Evolutionary conservation across 768 basidiomycete species (phyloP).

Genomic region (Hericium rajendrae): DNA sequence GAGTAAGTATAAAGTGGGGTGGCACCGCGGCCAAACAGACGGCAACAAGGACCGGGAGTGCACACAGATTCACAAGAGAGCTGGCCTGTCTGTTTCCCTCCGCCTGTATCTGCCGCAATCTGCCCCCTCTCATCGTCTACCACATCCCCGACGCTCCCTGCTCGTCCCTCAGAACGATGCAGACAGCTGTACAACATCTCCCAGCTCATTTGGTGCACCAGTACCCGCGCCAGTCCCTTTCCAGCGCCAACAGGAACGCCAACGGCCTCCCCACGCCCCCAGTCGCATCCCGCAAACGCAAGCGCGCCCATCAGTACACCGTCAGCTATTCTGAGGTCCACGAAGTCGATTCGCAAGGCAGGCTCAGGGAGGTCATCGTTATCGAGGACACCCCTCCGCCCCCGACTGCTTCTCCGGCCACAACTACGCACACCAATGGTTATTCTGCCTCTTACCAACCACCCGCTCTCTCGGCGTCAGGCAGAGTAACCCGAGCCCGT

Average conservation of each 20-base stretch:
- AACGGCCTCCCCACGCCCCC: slow-evolving; percentile 61
- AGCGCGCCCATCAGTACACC: slow-evolving; percentile 70
- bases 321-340: slow-evolving; percentile 85
- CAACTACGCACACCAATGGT: slow-evolving; percentile 52
- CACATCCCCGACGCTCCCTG: slow-evolving; percentile 42
- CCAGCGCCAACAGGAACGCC: slow-evolving; percentile 29
- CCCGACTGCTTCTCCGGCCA: slow-evolving; percentile 67
- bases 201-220: slow-evolving; percentile 50
- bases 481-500: slow-evolving; percentile 66
- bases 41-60: slow-evolving; percentile 12
- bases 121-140: slow-evolving; percentile 14
- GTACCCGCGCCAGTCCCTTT: slow-evolving; percentile 53
- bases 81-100: slow-evolving; percentile 10
- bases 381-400: slow-evolving; percentile 89
- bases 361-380: slow-evolving; percentile 79
- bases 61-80: slow-evolving; percentile 7
- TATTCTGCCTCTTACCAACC: slow-evolving; percentile 78
- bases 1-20: slow-evolving; percentile 12
- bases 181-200: slow-evolving; percentile 62
- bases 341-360: slow-evolving; percentile 72
- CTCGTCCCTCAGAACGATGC: slow-evolving; percentile 49
- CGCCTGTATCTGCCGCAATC: neutral
- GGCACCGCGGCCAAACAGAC: slow-evolving; percentile 17
- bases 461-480: slow-evolving; percentile 63
- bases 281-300: slow-evolving; percentile 69